Conservation (phyloP, 2,329 filamentous ascomycete genomes). For the Myriosclerotinia curreyana region DNA sequence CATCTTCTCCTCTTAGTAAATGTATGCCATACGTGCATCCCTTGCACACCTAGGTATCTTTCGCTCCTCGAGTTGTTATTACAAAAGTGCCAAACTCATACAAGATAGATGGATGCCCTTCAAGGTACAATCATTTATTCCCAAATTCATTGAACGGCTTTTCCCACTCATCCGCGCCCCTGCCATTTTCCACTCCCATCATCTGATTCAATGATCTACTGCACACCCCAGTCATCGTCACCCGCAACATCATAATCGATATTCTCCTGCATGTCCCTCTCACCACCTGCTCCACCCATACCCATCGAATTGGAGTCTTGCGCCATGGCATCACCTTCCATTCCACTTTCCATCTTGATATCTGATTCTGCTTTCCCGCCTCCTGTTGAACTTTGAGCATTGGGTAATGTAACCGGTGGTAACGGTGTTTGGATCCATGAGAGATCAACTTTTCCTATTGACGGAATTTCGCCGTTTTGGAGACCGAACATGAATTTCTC, state of each 20-base stretch:
- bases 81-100: conserved; percentile 14
- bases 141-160: background rate
- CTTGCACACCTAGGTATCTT: background rate
- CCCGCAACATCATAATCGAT: conserved; percentile 45
- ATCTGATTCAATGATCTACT: background rate
- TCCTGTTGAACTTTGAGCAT: conserved; percentile 15
- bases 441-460: conserved; percentile 62
- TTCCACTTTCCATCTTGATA: conserved; percentile 27
- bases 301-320: conserved; percentile 25
- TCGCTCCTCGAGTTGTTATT: conserved; percentile 9
- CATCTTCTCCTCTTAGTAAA: background rate
- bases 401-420: conserved; percentile 30
- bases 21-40: background rate
- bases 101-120: background rate
- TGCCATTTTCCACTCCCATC: background rate
- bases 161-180: background rate
- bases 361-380: conserved; percentile 15
- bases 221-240: conserved; percentile 40
- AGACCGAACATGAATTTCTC: conserved; percentile 65
- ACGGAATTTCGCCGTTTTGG: conserved; percentile 57
- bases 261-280: conserved; percentile 31
- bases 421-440: conserved; percentile 53
- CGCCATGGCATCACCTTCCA: conserved; percentile 39
- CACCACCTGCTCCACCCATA: conserved; percentile 23
- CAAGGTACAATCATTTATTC: background rate